phyloP scores from a whole-genome alignment of 495 filamentous ascomycete genomes.

The Choiromyces venosus region DNA sequence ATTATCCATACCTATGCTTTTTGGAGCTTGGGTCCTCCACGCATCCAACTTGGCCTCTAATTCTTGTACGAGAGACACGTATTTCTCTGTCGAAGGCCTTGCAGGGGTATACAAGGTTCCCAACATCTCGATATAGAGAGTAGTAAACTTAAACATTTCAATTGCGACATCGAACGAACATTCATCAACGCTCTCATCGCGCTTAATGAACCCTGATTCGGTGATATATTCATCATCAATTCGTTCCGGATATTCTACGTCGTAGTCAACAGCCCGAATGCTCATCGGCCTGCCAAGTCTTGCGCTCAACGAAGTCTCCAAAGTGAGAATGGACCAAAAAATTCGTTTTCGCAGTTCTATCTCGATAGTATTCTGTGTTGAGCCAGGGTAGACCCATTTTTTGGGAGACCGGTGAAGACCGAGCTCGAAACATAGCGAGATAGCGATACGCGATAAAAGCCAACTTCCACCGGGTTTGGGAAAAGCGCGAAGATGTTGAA shows the following conservation, averaged over 20 bases:
- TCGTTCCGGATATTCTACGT: constrained; percentile 65
- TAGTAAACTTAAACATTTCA: constrained; percentile 54
- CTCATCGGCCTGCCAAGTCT: constrained; percentile 72
- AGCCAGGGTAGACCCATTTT: constrained; percentile 51
- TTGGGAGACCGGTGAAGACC: constrained; percentile 67
- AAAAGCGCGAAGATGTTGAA: constrained; percentile 63
- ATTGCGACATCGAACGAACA: constrained; percentile 63
- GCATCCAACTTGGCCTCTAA: constrained; percentile 57
- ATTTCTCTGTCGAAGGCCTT: constrained; percentile 52
- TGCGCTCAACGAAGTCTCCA: constrained; percentile 61
- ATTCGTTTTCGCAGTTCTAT: constrained; percentile 70
- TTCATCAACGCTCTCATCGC: constrained; percentile 51
- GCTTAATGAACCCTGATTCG: constrained; percentile 48
- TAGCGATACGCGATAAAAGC: constrained; percentile 56
- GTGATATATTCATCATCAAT: constrained; percentile 57
- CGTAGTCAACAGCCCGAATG: constrained; percentile 63
- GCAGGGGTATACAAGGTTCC: constrained; percentile 62
- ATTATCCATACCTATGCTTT: constrained; percentile 29
- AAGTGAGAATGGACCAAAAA: constrained; percentile 63
- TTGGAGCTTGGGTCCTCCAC: constrained; percentile 56
- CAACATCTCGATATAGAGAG: constrained; percentile 64
- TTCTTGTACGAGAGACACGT: constrained; percentile 56
- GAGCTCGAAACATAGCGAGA: constrained; percentile 62
- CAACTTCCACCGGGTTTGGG: constrained; percentile 72
- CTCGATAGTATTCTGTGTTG: constrained; percentile 53